Evolutionary conservation across 139 green algal genomes (phyloP).

Genomic region (Tetraselmis striata): DNA sequence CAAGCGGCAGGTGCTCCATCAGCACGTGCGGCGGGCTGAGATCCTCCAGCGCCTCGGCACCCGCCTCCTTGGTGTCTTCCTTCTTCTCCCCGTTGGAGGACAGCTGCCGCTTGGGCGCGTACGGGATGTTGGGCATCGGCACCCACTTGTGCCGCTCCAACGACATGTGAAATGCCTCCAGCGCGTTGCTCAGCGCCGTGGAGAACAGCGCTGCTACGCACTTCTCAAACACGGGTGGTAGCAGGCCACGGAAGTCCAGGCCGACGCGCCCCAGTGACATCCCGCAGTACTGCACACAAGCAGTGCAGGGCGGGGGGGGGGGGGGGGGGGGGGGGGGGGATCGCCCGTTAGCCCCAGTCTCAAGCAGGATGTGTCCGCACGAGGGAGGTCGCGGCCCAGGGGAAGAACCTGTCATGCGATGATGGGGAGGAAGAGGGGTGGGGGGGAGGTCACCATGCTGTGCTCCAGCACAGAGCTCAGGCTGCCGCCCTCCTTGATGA

Average conservation of each 20-base stretch:
- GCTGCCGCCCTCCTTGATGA: constrained; percentile 56
- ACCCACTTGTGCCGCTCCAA: constrained; percentile 88
- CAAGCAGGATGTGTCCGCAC: too few relatives aligned
- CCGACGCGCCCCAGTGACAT: constrained; percentile 83
- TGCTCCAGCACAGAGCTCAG: constrained; percentile 88
- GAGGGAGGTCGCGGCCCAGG: too few relatives aligned
- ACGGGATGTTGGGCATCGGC: constrained; percentile 40
- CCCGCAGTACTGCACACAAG: constrained; percentile 72
- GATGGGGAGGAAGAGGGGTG: too few relatives aligned
- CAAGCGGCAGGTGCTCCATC: constrained; percentile 86
- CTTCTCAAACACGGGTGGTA: constrained; percentile 83
- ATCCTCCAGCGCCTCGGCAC: constrained; percentile 15
- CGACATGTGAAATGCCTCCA: constrained; percentile 60
- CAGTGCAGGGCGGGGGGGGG: too few relatives aligned
- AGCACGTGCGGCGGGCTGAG: constrained; percentile 65
- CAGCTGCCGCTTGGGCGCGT: constrained; percentile 15
- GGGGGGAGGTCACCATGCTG: constrained; percentile 52
- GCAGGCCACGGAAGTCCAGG: constrained; percentile 83
- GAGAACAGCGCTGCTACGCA: constrained; percentile 56
- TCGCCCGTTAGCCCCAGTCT: too few relatives aligned
- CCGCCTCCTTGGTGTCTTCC: constrained; percentile 11
- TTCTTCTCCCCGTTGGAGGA: not conserved
- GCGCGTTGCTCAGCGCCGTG: constrained; percentile 28
- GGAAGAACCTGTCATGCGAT: too few relatives aligned
- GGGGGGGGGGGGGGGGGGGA: too few relatives aligned